Evolutionary conservation across 2,329 filamentous ascomycete genomes (phyloP), one percentile per base, ranked within the genome.

Genomic region (Alternaria dauci): DNA sequence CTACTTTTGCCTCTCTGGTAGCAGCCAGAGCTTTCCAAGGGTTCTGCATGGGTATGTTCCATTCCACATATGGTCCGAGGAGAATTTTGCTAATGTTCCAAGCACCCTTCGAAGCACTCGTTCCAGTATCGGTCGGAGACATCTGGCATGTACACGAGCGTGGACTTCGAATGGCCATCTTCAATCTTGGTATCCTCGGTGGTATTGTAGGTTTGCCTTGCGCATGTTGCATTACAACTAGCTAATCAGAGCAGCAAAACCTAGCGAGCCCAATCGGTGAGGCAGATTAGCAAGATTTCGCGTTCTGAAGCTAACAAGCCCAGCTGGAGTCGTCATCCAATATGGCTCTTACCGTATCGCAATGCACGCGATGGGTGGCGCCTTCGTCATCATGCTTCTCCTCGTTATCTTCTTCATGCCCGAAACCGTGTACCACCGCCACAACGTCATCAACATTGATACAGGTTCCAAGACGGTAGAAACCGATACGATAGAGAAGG

Each of bases 331-430:
- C 11, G 46, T 72, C n/a, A 72, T 72, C 3, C 60, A 72, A 34
- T 43, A 68, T n/a, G 62, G 65, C 32, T 63, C 60, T 4, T 71
- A 66, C 34, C 61, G 66, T 16, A 61, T 65, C 9, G 62, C 65
- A 8, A 67, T 72, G 65, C 65, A 72, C 38, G 63, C 52, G 5
- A 72, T 72, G 68, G 70, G 70, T 2, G 70, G 61, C 1, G 63
- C 68, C 8, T 69, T 71, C 12, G 61, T 68, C 1, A 16, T 72
- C 4, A 68, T 68, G 65, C 58, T 72, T 3, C 41, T 72, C 12
- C 58, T 72, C 4, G 60, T 71, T 28, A 48, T 70, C n/a, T 66
- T 72, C 38, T 71, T 69, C 38, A 72, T 72, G 70, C 70, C 70
- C 11, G 70, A 72, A 47, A 61, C 67, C 12, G 67, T 67, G 4